Conservation (phyloP, 495 filamentous ascomycete genomes). For the Neurospora sp. region DNA sequence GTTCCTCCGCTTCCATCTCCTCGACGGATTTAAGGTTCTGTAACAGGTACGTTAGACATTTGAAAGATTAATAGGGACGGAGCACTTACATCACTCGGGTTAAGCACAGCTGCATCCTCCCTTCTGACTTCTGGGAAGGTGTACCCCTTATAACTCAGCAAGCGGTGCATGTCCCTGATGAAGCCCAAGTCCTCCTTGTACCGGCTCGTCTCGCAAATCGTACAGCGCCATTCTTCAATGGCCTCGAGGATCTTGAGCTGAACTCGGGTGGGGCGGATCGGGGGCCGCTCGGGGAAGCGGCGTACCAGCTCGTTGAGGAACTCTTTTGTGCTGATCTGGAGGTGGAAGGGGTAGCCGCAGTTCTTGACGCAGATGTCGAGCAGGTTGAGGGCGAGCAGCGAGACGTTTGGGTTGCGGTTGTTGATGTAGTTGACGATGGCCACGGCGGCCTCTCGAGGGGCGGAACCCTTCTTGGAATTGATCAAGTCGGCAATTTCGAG, state of each 20-base stretch:
- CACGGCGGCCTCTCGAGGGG: conserved; percentile 91
- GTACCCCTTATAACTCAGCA: conserved; percentile 95
- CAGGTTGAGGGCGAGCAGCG: conserved; percentile 79
- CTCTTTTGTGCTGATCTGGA: conserved; percentile 97
- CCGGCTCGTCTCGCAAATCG: conserved; percentile 93
- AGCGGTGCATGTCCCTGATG: conserved; percentile 94
- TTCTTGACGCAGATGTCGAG: conserved; percentile 99
- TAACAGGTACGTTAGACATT: neutral
- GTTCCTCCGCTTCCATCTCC: conserved; percentile 97
- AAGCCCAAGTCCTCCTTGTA: conserved; percentile 96
- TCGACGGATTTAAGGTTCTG: conserved; percentile 93
- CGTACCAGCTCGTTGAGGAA: conserved; percentile 98
- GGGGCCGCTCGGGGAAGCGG: conserved; percentile 88
- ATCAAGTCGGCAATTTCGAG: conserved; percentile 95
- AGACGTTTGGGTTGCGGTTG: conserved; percentile 90
- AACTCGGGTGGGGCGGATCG: conserved; percentile 72
- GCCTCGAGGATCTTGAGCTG: conserved; percentile 89
- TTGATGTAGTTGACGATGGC: conserved; percentile 93
- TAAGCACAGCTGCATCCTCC: conserved; percentile 94
- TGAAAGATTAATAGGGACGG: neutral
- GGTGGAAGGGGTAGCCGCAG: conserved; percentile 97
- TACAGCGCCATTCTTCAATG: conserved; percentile 97
- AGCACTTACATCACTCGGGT: conserved; percentile 83
- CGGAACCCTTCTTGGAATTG: conserved; percentile 95
- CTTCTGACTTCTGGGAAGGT: conserved; percentile 81